Evolutionary conservation across 306 rosid species (phyloP).

Genomic region (Arachis hypogaea): DNA sequence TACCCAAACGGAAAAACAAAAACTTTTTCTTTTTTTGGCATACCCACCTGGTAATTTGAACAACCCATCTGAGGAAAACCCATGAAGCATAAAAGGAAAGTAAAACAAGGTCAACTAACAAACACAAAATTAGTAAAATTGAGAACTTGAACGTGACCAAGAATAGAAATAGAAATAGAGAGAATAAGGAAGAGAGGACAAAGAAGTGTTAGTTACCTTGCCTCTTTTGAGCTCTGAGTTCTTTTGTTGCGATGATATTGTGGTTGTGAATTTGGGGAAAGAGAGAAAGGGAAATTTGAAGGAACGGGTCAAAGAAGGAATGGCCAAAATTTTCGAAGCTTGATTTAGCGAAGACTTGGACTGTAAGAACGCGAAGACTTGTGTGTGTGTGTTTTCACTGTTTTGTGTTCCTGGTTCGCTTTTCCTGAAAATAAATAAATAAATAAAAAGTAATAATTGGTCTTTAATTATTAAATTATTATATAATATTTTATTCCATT

Average conservation of each 20-base stretch:
- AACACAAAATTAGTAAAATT: background rate
- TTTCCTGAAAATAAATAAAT: too few species aligned
- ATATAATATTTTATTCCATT: too few species aligned
- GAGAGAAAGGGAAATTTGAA: too few species aligned
- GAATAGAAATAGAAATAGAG: background rate
- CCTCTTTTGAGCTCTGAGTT: background rate
- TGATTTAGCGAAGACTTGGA: slow-evolving; percentile 41
- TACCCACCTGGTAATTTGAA: slow-evolving; percentile 34
- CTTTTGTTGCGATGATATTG: background rate
- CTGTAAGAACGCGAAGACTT: slow-evolving; percentile 26
- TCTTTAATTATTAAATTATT: too few species aligned
- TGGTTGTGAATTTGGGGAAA: slow-evolving; percentile 1
- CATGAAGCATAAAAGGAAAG: slow-evolving; percentile 25
- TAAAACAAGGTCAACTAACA: background rate
- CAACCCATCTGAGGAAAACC: slow-evolving; percentile 26
- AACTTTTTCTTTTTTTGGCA: background rate
- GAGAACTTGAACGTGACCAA: slow-evolving; percentile 1
- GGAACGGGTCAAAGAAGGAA: slow-evolving; percentile 50
- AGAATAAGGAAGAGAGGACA: background rate
- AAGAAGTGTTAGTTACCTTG: background rate
- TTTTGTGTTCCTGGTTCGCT: too few species aligned
- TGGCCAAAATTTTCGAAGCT: slow-evolving; percentile 36
- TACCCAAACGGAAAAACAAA: background rate
- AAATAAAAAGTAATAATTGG: too few species aligned
- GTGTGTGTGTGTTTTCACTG: too few species aligned